Evolutionary conservation across 352 stramenopile species (phyloP), one percentile per base, ranked within the genome.

Genomic region (Hyaloperonospora arabidopsidis): DNA sequence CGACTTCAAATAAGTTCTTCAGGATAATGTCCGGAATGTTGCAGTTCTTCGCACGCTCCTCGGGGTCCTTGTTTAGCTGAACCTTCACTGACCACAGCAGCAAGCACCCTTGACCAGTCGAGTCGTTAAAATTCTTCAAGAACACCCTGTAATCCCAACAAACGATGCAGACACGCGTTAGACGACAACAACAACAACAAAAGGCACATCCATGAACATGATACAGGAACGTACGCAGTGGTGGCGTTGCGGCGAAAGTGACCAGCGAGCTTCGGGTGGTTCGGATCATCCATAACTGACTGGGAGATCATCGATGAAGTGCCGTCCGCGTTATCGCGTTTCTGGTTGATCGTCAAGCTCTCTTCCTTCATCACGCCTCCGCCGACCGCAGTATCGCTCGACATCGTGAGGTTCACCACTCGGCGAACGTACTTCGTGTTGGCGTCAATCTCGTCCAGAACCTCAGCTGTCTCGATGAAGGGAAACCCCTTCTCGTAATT

Each of bases 1-100:
- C 77, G 59, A 92, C 80, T 65, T 94, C 84, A 39, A 94, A 94
- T 17, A 94, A 54, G 67, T 94, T 94, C 65, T 89, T 89, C 19
- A 94, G 64, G 51, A 94, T 89, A 54, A 91, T 88, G 51, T 94
- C 84, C 28, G 82, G 78, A 34, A 86, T 80, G 67, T 94, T 94
- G 54, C 79, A 76, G 45, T 71, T 76, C 65, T 87, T 87, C 43
- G 72, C 69, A 25, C 74, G 75, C 64, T 90, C 79, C 35, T 88
- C 77, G 17, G 65, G 61, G 34, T 91, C 74, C 63, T 86, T 84
- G 53, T 89, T 78, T 19, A 93, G 75, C 29, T 80, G 48, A 4
- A 94, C 84, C 68, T 89, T 88, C 39, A 89, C 82, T 6, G 81
- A 91, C 81, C 84, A 94, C 12, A 94, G 61, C 32, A 92, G 19